Evolutionary conservation across 345 rosid species (phyloP).

Genomic region (Cardamine occulta): DNA sequence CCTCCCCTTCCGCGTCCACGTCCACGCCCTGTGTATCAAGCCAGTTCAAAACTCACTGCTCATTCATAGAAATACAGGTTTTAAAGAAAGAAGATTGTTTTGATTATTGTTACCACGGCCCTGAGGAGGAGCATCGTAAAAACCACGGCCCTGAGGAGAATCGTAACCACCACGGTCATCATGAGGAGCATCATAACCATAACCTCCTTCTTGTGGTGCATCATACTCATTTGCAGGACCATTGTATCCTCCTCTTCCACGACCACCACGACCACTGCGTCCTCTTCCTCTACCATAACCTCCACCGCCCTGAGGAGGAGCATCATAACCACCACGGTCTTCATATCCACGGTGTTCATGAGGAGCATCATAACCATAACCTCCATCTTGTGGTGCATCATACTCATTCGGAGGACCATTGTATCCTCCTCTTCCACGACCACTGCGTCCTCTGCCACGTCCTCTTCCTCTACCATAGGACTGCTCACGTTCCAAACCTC

Average conservation of each 20-base stretch:
- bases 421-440: conserved; percentile 85
- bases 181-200: conserved; percentile 53
- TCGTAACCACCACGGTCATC: conserved; percentile 12
- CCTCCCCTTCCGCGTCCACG: conserved; percentile 72
- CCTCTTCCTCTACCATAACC: conserved; percentile 8
- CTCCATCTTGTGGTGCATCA: conserved; percentile 72
- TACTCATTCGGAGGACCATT: conserved; percentile 60
- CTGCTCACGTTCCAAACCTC: conserved; percentile 70
- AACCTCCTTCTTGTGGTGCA: conserved; percentile 52
- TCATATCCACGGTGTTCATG: conserved; percentile 41
- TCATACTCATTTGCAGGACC: conserved; percentile 31
- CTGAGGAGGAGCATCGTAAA: conserved; percentile 36
- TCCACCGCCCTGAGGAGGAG: conserved; percentile 46
- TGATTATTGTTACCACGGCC: conserved; percentile 42
- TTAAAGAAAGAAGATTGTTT: background rate
- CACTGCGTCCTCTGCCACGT: conserved; percentile 80
- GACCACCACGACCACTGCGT: conserved; percentile 5
- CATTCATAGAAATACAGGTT: background rate
- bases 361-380: conserved; percentile 62
- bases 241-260: too few relatives aligned
- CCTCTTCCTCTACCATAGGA: conserved; percentile 80
- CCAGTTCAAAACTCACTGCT: conserved; percentile 15
- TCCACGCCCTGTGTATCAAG: conserved; percentile 65
- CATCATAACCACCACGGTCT: conserved; percentile 36
- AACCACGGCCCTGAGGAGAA: conserved; percentile 8